These are phyloP conservation scores for Moesziomyces sp. DNA, from an alignment of 1,284 basidiomycete genomes.

Conservation along the genomic window DNA sequence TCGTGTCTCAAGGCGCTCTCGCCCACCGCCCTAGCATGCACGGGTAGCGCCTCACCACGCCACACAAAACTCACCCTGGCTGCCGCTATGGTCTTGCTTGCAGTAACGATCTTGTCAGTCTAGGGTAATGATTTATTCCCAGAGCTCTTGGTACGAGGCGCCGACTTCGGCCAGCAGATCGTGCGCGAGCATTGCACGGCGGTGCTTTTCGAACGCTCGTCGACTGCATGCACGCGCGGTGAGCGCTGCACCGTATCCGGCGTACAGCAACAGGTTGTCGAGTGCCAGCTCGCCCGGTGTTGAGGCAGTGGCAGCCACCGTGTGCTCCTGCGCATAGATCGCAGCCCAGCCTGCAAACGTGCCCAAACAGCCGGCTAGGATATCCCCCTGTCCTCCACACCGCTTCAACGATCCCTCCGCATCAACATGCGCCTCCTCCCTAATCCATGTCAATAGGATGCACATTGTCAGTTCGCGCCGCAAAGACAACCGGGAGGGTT, in stretches of 20 bases:
- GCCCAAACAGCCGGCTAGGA: constrained; percentile 86
- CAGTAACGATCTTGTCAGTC: too few species aligned
- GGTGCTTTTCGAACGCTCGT: constrained; percentile 78
- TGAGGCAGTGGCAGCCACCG: not conserved
- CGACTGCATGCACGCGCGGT: constrained; percentile 85
- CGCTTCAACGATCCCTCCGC: constrained; percentile 84
- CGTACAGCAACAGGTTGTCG: constrained; percentile 79
- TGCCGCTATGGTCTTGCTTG: too few species aligned
- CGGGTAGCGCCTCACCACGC: too few species aligned
- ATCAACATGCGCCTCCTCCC: constrained; percentile 77
- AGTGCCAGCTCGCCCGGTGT: constrained; percentile 48
- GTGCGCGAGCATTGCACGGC: constrained; percentile 85
- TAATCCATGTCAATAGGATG: constrained; percentile 53
- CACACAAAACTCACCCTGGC: too few species aligned
- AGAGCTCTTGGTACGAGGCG: constrained; percentile 62
- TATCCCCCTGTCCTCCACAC: constrained; percentile 95
- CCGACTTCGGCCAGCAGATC: constrained; percentile 75
- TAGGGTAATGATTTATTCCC: constrained; percentile 1
- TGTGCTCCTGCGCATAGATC: constrained; percentile 75
- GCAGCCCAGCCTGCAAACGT: constrained; percentile 93
- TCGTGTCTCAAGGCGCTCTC: not conserved
- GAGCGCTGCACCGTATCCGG: constrained; percentile 86
- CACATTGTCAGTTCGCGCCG: not conserved
- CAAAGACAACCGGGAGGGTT: not conserved
- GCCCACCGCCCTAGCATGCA: too few species aligned